Percentiles rank a stretch among this genome's conserved stretches.
These are phyloP conservation scores for Coffea canephora DNA, from an alignment of 257 asterid genomes.

Conservation along the genomic window DNA sequence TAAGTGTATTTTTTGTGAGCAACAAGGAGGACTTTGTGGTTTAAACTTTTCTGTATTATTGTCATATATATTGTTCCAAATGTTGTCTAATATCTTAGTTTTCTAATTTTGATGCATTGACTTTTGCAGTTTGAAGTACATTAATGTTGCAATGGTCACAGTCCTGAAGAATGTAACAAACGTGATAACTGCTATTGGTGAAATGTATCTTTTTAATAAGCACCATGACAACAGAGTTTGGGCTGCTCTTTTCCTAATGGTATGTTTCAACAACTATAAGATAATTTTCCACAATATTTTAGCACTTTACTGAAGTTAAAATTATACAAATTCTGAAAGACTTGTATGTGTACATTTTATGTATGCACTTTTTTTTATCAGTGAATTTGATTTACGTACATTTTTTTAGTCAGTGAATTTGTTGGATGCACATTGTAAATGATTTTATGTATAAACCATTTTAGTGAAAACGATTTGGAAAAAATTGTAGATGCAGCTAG, in stretches of 20 bases:
- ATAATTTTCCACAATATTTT: not conserved
- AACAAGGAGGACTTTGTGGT: not conserved
- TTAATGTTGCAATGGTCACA: slow-evolving; percentile 98
- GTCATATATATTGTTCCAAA: not conserved
- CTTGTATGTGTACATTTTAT: too few species aligned
- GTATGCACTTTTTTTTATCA: not conserved
- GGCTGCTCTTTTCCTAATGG: slow-evolving; percentile 97
- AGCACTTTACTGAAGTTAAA: not conserved
- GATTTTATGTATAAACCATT: not conserved
- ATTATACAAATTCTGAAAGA: not conserved
- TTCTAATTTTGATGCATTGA: slow-evolving; percentile 1
- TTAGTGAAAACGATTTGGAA: not conserved
- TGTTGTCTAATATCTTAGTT: not conserved
- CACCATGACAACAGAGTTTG: slow-evolving; percentile 90
- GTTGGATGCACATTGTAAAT: not conserved
- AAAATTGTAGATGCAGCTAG: not conserved
- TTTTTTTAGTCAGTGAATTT: not conserved
- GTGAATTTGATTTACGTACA: not conserved
- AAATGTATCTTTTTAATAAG: slow-evolving; percentile 88
- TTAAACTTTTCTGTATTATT: not conserved
- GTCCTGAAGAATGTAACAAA: slow-evolving; percentile 96
- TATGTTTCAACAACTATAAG: slow-evolving; percentile 28
- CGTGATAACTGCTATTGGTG: slow-evolving; percentile 96
- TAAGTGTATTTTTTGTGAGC: not conserved
- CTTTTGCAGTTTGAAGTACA: slow-evolving; percentile 73